These are phyloP conservation scores for Cladosporium sp. DNA, from an alignment of 2,329 filamentous ascomycete species.

Conservation along the genomic window DNA sequence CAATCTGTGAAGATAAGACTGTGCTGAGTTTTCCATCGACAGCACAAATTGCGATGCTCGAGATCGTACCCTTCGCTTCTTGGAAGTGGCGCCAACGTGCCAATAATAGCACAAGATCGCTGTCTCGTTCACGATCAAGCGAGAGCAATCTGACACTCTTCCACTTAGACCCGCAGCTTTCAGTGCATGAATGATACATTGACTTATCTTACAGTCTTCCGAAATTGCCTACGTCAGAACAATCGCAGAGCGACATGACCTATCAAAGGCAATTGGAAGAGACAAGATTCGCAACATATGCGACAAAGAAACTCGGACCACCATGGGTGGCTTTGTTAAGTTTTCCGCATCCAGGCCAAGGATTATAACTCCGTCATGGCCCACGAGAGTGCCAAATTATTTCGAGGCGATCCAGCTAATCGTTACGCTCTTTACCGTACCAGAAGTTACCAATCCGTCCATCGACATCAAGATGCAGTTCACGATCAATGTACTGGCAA, in stretches of 20 bases:
- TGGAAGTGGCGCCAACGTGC: background rate
- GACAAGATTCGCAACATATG: conserved; percentile 9
- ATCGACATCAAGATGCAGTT: conserved; percentile 11
- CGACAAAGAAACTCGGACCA: background rate
- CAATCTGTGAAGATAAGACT: background rate
- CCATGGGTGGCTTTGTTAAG: background rate
- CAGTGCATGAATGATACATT: background rate
- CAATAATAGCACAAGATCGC: background rate
- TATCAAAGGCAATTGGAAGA: conserved; percentile 9
- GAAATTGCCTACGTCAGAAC: background rate
- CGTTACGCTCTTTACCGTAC: background rate
- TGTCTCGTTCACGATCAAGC: background rate
- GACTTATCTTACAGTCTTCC: background rate
- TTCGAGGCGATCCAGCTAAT: background rate
- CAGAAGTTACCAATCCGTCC: background rate
- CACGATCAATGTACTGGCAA: conserved; percentile 5
- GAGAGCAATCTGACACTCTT: background rate
- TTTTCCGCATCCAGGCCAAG: conserved; percentile 8
- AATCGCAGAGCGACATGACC: background rate
- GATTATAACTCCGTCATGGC: background rate
- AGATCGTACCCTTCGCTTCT: background rate
- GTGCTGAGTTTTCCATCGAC: background rate
- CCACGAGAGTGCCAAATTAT: background rate
- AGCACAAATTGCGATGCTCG: too few species aligned
- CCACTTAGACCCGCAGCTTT: background rate